Conservation (phyloP, 129 eudicot genomes). For the Rutidosis leptorrhynchoides region DNA sequence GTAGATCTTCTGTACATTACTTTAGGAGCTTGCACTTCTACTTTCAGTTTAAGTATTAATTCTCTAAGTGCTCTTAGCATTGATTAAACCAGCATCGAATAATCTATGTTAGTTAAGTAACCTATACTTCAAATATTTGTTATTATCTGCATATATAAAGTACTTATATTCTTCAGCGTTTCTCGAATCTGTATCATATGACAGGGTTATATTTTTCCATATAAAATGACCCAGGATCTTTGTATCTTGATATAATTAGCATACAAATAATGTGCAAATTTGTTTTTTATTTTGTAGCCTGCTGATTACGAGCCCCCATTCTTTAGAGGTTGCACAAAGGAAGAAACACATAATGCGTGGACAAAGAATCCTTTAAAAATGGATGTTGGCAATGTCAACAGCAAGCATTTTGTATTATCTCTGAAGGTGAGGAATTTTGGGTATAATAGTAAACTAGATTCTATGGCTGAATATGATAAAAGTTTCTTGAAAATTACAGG, state of each 20-base stretch:
- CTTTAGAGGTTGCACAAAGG: conserved; percentile 81
- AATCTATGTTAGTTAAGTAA: not conserved
- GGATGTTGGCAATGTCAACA: conserved; percentile 98
- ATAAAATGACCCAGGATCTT: not conserved
- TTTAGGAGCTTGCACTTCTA: not conserved
- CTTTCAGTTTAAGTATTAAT: not conserved
- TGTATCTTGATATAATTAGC: conserved; percentile 12
- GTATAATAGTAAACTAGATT: not conserved
- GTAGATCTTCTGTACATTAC: conserved; percentile 4
- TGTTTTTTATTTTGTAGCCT: conserved; percentile 55
- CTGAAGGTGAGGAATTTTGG: conserved; percentile 62
- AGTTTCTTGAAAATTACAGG: conserved; percentile 41
- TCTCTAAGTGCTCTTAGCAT: conserved; percentile 1
- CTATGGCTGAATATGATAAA: not conserved
- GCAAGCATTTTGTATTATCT: conserved; percentile 83
- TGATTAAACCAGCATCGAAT: not conserved
- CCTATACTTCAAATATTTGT: not conserved
- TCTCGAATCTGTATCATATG: conserved; percentile 6
- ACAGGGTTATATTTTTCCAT: not conserved
- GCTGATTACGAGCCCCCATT: conserved; percentile 95
- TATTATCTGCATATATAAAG: not conserved
- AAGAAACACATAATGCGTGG: conserved; percentile 78
- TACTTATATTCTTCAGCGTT: conserved; percentile 1
- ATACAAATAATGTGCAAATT: not conserved
- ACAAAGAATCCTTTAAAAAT: conserved; percentile 71